Evolutionary conservation across 495 filamentous ascomycete genomes (phyloP), one percentile per base, ranked within the genome.

Genomic region (Xylaria curta): DNA sequence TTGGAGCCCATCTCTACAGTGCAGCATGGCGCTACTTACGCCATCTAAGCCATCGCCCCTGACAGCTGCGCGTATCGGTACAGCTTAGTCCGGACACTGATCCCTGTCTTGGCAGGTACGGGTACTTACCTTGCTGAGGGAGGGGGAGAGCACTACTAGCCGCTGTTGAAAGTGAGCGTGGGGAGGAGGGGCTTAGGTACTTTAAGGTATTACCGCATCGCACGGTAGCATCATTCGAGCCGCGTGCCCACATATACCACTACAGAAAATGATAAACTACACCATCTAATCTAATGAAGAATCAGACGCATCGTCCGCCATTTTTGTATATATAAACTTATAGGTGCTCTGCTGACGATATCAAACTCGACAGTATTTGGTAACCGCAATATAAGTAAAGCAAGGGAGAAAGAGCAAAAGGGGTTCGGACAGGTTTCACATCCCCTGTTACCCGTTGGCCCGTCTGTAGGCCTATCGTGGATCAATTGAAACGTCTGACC

Each of bases 41-140:
- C 54, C 33, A 60, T 38, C 31, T 21, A 60, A 63, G 60, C 21
- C 60, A 63, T 26, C 42, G 0, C 64, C 64, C 63, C 47, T 66
- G 64, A 66, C 64, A 66, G 44, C 44, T n/a, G 64, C 47, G 44
- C 40, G 64, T 66, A 66, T 66, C 64, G 38, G 47, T 54, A 66
- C 64, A 15, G 31, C 19, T 21, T 36, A n/a, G 28, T 21, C 33
- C 64, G 42, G 46, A 24, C 28, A 40, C 19, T 13, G 13, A 36
- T 53, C 64, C 64, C 46, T 66, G 47, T 33, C 15, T 7, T 6
- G 5, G 38, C 60, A 17, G 21, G 60, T 63, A 63, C 21, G 60
- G 21, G 21, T 63, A 63, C 60, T 15, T 63, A 63, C 60, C 15
- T 63, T 12, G 17, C 8, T 15, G 7, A 51, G 47, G n/a, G 47